Conservation (phyloP, 768 basidiomycete genomes). For the Hydnum rufescens region DNA sequence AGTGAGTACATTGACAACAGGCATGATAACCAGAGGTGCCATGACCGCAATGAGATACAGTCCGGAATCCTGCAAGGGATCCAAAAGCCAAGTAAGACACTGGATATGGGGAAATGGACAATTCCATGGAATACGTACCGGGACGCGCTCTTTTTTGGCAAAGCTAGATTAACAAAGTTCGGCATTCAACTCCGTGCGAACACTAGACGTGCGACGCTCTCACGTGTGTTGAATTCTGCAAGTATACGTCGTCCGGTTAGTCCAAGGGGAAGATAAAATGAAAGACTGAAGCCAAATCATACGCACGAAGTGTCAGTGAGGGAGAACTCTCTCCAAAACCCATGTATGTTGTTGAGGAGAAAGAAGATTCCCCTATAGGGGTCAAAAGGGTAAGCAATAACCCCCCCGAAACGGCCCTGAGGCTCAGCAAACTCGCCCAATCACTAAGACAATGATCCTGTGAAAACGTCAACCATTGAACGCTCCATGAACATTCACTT, state of each 20-base stretch:
- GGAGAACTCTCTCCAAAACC: slow-evolving; percentile 63
- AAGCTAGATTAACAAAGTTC: slow-evolving; percentile 24
- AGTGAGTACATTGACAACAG: slow-evolving; percentile 47
- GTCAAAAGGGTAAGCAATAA: not conserved
- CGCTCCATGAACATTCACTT: not conserved
- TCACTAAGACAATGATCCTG: slow-evolving; percentile 46
- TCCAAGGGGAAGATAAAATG: slow-evolving; percentile 10
- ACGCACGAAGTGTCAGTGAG: slow-evolving; percentile 56
- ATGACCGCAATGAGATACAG: slow-evolving; percentile 28
- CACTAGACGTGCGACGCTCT: slow-evolving; percentile 11
- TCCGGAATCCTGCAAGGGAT: slow-evolving; percentile 11
- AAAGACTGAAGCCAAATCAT: not conserved
- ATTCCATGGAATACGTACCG: slow-evolving; percentile 30
- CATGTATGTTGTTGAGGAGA: slow-evolving; percentile 40
- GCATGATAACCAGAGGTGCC: slow-evolving; percentile 50
- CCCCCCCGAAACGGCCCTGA: not conserved
- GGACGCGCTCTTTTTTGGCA: slow-evolving; percentile 58
- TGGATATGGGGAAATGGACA: slow-evolving; percentile 12
- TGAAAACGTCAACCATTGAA: not conserved
- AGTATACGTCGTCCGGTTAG: slow-evolving; percentile 7
- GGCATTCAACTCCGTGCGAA: slow-evolving; percentile 14
- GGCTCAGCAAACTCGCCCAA: slow-evolving; percentile 32
- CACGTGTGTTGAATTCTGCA: slow-evolving; percentile 22
- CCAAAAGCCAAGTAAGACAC: too few species aligned
- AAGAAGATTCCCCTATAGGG: slow-evolving; percentile 37